Percentiles rank a stretch among this genome's conserved stretches.
Conservation (phyloP, 176 grass and related monocot species). For the Areca catechu region DNA sequence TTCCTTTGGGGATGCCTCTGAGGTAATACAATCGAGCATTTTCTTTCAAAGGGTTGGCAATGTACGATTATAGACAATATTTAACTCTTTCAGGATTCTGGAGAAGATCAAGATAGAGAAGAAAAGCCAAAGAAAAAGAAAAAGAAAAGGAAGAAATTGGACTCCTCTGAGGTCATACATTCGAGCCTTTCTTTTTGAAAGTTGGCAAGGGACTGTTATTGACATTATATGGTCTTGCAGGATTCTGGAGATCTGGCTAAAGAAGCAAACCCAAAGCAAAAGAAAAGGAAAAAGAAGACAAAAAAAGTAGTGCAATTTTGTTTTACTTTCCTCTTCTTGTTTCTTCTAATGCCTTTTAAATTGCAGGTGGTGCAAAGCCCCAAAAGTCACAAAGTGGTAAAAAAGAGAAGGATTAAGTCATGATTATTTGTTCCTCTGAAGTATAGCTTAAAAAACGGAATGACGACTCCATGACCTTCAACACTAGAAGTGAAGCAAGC, state of each 20-base stretch:
- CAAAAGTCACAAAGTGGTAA: too few relatives aligned
- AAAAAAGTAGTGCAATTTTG: slow-evolving; percentile 15
- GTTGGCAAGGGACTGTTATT: slow-evolving; percentile 11
- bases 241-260: slow-evolving; percentile 28
- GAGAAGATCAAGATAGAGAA: slow-evolving; percentile 28
- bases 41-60: background rate
- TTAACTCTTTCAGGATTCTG: slow-evolving; percentile 30
- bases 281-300: slow-evolving; percentile 40
- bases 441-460: too few relatives aligned
- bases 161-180: slow-evolving; percentile 6
- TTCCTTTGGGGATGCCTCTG: slow-evolving; percentile 56
- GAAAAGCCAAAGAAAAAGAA: slow-evolving; percentile 25
- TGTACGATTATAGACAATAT: background rate
- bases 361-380: too few relatives aligned
- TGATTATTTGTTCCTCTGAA: too few relatives aligned
- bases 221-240: slow-evolving; percentile 16
- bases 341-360: background rate
- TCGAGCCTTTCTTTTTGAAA: background rate
- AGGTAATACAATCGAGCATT: slow-evolving; percentile 36
- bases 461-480: too few relatives aligned
- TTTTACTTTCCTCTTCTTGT: background rate
- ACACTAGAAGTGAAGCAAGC: too few relatives aligned
- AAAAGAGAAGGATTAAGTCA: too few relatives aligned
- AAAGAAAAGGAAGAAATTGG: slow-evolving; percentile 34
- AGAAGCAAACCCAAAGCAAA: slow-evolving; percentile 11